Base-by-base conservation (phyloP, 225 moss, liverwort and hornwort genomes). In the Sphagnum tenellum region DNA sequence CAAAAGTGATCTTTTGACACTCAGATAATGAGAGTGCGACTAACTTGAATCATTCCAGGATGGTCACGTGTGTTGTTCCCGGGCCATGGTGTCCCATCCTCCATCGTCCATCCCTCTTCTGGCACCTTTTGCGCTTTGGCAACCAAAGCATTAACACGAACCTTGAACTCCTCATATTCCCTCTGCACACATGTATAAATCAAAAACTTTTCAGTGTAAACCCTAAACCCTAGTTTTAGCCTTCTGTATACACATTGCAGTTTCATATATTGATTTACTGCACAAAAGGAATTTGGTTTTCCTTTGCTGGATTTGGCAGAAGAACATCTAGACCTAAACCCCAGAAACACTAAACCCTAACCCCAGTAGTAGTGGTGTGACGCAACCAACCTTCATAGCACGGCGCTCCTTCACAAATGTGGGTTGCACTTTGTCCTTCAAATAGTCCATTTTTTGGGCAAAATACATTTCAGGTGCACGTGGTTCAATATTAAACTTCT, bases 1-100 rank as follows among this genome's bases (percentile, higher is more conserved):
- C 29, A 29, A 29, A 29, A 29, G 29, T 29, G 29, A 0, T 29
- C 29, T 29, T 29, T 29, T 29, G 29, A 29, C 29, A 29, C 29
- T 29, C 29, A 29, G 29, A 29, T 29, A 29, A 0, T 29, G 29
- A 29, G 29, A 29, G 29, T 29, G 29, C 29, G 1, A 1, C 29
- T 29, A 49, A 79, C 89, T 84, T 89, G 89, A 59, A 90, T 90
- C 89, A 90, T 90, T 78, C 87, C 89, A 14, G 89, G 89, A 64
- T 90, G 89, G 66, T 90, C 89, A 8, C 87, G 78, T 48, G 78
- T 78, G 58, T 90, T 90, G 76, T 90, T 90, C 67, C 89, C 89
- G 4, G 89, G 89, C 89, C 89, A 90, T 45, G 89, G 89, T 57
- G 89, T 90, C 13, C 89, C 89, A 81, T 90, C 89, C 62, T 87